Conservation (phyloP, 345 rosid species). For the Acer yangbiense region DNA sequence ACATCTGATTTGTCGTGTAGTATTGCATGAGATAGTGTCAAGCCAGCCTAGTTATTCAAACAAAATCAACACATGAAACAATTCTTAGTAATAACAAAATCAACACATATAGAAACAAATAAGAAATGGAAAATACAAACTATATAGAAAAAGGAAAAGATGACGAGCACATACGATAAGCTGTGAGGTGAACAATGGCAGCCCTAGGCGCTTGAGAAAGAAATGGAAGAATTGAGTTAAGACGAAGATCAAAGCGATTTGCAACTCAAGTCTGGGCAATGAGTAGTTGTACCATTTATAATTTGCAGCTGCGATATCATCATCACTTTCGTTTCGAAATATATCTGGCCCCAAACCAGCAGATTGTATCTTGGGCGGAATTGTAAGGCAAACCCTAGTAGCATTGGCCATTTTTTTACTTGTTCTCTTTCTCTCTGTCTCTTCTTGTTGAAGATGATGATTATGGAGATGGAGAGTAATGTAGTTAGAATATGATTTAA, state of each 20-base stretch:
- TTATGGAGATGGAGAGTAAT: background rate
- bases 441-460: background rate
- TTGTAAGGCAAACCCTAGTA: background rate
- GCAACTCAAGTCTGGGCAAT: slow-evolving; percentile 36
- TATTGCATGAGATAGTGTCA: slow-evolving; percentile 10
- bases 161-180: slow-evolving; percentile 24
- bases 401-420: background rate
- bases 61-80: background rate
- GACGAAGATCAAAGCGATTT: slow-evolving; percentile 24
- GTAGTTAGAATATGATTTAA: background rate
- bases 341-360: background rate
- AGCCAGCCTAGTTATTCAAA: slow-evolving; percentile 27
- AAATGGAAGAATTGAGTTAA: slow-evolving; percentile 13
- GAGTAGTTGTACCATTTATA: slow-evolving; percentile 6
- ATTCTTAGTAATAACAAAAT: background rate
- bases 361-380: background rate
- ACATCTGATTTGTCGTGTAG: background rate
- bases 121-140: too few relatives aligned
- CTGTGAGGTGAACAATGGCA: slow-evolving; percentile 33
- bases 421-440: background rate
- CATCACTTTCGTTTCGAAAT: background rate
- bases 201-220: slow-evolving; percentile 28
- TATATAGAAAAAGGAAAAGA: background rate
- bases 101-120: too few relatives aligned
- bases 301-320: background rate